These are phyloP conservation scores for Scheffersomyces lignosus DNA, from an alignment of 805 yeast genomes.

Conservation along the genomic window DNA sequence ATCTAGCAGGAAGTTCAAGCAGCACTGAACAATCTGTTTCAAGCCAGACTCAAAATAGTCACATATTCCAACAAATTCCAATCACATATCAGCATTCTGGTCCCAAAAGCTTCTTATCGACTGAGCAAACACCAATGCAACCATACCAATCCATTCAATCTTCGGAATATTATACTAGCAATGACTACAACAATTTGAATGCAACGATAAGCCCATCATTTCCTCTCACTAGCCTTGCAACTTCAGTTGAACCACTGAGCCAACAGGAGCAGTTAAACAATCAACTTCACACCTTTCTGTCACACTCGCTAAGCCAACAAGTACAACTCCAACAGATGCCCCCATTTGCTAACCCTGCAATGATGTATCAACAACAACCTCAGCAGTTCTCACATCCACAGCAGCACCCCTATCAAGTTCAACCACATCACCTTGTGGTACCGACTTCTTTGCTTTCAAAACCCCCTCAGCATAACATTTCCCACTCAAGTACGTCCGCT, in stretches of 20 bases:
- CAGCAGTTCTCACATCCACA: neutral
- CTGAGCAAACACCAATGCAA: neutral
- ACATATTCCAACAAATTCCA: neutral
- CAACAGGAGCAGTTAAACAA: neutral
- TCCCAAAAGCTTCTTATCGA: neutral
- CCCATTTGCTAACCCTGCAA: too few species aligned
- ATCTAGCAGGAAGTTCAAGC: neutral
- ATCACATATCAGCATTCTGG: neutral
- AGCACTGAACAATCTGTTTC: neutral
- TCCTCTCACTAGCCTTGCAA: neutral
- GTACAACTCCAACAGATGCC: neutral
- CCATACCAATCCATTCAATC: neutral
- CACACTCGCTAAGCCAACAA: too few species aligned
- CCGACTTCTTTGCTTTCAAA: neutral
- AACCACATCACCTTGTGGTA: neutral
- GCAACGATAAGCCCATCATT: neutral
- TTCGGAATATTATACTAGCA: neutral
- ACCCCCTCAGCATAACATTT: neutral
- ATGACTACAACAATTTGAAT: neutral
- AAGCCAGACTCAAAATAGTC: neutral
- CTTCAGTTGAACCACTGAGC: neutral
- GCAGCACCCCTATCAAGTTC: neutral
- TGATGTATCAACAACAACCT: neutral
- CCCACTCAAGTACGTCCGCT: neutral
- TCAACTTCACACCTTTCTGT: too few species aligned